Evolutionary conservation across 164 flowering plant species (phyloP).

Genomic region (Saururus chinensis): DNA sequence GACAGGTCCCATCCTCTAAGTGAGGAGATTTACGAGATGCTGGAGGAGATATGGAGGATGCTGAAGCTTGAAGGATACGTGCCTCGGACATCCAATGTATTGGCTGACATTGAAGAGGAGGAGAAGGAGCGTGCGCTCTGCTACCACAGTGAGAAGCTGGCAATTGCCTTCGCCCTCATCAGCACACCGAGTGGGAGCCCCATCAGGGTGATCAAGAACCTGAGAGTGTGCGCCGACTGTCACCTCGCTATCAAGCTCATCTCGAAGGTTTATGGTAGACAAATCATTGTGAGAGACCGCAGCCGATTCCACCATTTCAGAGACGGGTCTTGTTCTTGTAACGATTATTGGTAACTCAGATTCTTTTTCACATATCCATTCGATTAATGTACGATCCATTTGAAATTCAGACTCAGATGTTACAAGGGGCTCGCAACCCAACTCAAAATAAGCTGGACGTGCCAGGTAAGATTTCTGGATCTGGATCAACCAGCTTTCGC

Average conservation of each 20-base stretch:
- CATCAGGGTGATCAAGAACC: conserved; percentile 25
- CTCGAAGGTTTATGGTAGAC: conserved; percentile 18
- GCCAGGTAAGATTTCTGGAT: too few species aligned
- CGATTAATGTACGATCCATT: neutral
- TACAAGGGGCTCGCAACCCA: too few species aligned
- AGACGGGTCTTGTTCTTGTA: conserved; percentile 27
- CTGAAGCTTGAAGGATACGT: conserved; percentile 23
- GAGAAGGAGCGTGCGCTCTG: conserved; percentile 23
- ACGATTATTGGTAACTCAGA: conserved; percentile 21
- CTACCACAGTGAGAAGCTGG: conserved; percentile 32
- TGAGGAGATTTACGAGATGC: conserved; percentile 19
- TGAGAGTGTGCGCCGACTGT: conserved; percentile 27
- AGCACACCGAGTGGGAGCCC: conserved; percentile 15
- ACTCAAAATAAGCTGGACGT: too few species aligned
- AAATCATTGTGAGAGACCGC: conserved; percentile 24
- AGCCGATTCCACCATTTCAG: conserved; percentile 29
- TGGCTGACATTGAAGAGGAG: conserved; percentile 28
- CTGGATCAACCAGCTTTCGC: too few species aligned
- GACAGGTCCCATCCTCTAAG: conserved; percentile 22
- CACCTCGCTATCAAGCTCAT: conserved; percentile 24
- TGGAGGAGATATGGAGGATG: conserved; percentile 19
- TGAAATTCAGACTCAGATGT: neutral
- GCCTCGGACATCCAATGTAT: conserved; percentile 19
- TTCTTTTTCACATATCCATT: neutral
- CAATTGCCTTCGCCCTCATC: conserved; percentile 24